phyloP scores from a whole-genome alignment of 2,329 filamentous ascomycete species.

The Penicillium capsulatum region DNA sequence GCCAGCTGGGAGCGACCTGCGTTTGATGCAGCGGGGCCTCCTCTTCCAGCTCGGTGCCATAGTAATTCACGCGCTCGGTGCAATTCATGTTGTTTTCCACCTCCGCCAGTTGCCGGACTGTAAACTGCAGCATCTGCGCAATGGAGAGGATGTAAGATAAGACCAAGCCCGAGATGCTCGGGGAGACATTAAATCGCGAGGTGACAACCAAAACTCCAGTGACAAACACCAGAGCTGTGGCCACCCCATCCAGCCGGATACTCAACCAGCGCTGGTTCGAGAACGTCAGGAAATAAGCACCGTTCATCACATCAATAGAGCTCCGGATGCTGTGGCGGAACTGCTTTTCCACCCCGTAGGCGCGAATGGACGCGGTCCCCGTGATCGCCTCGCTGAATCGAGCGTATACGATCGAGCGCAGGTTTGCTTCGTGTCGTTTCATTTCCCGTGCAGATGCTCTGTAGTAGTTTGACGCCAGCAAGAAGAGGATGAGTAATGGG shows the following conservation, averaged over 20 bases:
- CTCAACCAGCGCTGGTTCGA: slow-evolving; percentile 94
- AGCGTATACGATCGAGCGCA: slow-evolving; percentile 83
- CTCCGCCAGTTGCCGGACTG: slow-evolving; percentile 86
- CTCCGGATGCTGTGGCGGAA: slow-evolving; percentile 67
- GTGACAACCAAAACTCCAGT: slow-evolving; percentile 89
- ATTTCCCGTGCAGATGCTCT: slow-evolving; percentile 86
- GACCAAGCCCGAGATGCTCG: slow-evolving; percentile 81
- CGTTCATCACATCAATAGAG: slow-evolving; percentile 85
- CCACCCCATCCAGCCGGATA: slow-evolving; percentile 76
- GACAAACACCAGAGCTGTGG: slow-evolving; percentile 78
- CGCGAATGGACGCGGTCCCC: slow-evolving; percentile 72
- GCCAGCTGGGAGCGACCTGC: slow-evolving; percentile 73
- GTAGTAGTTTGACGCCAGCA: slow-evolving; percentile 83
- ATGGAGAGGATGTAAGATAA: slow-evolving; percentile 90
- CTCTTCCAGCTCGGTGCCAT: slow-evolving; percentile 79
- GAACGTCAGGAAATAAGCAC: slow-evolving; percentile 91
- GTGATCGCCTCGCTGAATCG: slow-evolving; percentile 86
- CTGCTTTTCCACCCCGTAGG: slow-evolving; percentile 74
- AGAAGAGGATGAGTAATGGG: slow-evolving; percentile 69
- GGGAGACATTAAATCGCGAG: slow-evolving; percentile 76
- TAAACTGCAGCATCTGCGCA: slow-evolving; percentile 94
- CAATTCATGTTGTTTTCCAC: slow-evolving; percentile 98
- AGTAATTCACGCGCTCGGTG: slow-evolving; percentile 86
- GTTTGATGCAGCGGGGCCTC: slow-evolving; percentile 76
- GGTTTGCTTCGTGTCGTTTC: slow-evolving; percentile 86